Base-by-base conservation (phyloP, 352 stramenopile genomes). In the Phytophthora pluvialis region DNA sequence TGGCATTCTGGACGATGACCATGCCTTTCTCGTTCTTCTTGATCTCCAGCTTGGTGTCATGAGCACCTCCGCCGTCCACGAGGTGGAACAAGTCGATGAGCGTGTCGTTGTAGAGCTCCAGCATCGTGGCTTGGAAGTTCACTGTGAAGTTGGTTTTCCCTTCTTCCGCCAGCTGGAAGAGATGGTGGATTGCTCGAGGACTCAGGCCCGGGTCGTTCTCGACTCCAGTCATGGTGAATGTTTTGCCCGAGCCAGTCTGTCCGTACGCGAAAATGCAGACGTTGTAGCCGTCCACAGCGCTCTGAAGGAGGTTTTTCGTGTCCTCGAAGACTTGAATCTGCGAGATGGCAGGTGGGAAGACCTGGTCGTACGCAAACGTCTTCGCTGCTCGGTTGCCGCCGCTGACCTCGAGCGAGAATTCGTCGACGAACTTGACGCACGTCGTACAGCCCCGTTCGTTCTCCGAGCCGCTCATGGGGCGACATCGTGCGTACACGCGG, bases 201-300 rank as follows among this genome's bases (percentile, higher is more conserved):
- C 76, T 97, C n/a, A 98, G 66, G 0, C 94, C 94, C 0, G 86
- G 90, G 45, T 88, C 72, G 3, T 61, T 21, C 12, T 93, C 77
- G 8, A 60, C 81, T 11, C 84, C 93, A 0, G 89, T 97, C 94
- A 98, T 98, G 9, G 94, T 98, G 70, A 95, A 98, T 16, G 93
- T 98, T 78, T 98, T 98, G 11, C 93, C 93, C 5, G 80, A 94
- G 28, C 93, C 93, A 0, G 94, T 98, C 70, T 98, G 94, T 1
- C 94, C 94, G 62, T 98, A 98, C 4, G 93, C 94, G 58, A 98
- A 98, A 64, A 98, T 91, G 61, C 88, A 96, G n/a, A 95, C 89
- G 51, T 97, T 97, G 73, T 91, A 97, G 48, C 94, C 94, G 67
- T 98, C 94, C 11, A 98, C 45, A 18, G 88, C 89, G 16, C 80